phyloP scores from a whole-genome alignment of 345 rosid genomes.

The Citrus reticulata region DNA sequence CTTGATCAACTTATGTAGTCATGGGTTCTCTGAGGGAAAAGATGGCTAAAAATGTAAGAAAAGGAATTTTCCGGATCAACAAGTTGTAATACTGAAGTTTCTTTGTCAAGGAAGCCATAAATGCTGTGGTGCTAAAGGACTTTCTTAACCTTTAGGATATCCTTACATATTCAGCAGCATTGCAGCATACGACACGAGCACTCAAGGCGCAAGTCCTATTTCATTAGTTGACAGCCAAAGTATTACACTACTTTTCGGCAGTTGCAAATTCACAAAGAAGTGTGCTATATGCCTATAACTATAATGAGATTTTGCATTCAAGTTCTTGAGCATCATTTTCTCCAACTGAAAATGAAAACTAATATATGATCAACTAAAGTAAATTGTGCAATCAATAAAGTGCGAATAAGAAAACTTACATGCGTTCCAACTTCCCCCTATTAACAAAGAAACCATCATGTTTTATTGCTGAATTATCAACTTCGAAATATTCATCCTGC shows the following conservation, averaged over 20 bases:
- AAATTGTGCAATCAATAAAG: background rate
- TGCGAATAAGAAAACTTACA: slow-evolving; percentile 49
- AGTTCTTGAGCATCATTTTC: background rate
- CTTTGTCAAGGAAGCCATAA: background rate
- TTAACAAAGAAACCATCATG: slow-evolving; percentile 92
- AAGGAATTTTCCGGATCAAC: background rate
- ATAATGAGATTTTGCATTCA: background rate
- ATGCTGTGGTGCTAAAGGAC: background rate
- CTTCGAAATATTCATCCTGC: slow-evolving; percentile 99
- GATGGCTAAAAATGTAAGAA: background rate
- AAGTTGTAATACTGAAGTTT: background rate
- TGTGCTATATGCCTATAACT: background rate
- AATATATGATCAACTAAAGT: background rate
- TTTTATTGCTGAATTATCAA: slow-evolving; percentile 83
- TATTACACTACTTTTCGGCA: background rate
- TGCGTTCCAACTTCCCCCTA: slow-evolving; percentile 80
- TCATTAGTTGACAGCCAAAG: background rate
- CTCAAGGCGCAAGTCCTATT: background rate
- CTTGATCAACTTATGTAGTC: background rate
- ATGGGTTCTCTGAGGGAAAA: background rate
- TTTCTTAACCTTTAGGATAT: background rate
- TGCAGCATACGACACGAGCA: background rate
- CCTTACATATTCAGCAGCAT: background rate
- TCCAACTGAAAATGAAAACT: background rate
- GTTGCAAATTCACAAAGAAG: background rate